Conservation (phyloP, 2,329 filamentous ascomycete genomes). For the Lecanoromycetidae sp. region DNA sequence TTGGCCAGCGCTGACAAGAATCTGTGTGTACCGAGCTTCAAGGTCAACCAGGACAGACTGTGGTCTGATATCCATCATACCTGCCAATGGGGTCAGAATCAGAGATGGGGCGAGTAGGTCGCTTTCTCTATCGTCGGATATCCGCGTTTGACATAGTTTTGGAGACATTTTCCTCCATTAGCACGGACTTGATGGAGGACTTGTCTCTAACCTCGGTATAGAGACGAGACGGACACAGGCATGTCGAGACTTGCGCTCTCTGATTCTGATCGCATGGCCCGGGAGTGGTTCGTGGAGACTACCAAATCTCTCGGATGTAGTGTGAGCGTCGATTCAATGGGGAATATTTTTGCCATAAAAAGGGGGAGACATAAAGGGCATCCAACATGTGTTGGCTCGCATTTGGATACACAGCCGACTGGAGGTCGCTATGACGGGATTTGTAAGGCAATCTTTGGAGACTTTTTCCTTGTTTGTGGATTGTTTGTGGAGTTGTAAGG, state of each 20-base stretch:
- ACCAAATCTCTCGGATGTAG: slow-evolving; percentile 53
- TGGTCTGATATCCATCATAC: slow-evolving; percentile 54
- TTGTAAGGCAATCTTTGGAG: neutral
- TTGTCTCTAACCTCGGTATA: slow-evolving; percentile 20
- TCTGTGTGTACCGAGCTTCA: too few species aligned
- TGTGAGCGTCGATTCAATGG: slow-evolving; percentile 60
- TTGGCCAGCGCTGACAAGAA: too few species aligned
- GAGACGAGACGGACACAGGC: slow-evolving; percentile 52
- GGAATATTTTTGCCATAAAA: slow-evolving; percentile 66
- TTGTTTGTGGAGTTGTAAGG: too few species aligned
- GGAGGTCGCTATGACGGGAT: slow-evolving; percentile 23
- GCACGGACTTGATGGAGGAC: too few species aligned
- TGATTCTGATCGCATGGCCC: slow-evolving; percentile 56
- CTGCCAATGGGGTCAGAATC: slow-evolving; percentile 54
- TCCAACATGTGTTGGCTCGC: slow-evolving; percentile 58
- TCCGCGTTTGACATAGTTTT: too few species aligned
- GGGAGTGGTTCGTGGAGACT: slow-evolving; percentile 63
- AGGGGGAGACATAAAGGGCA: slow-evolving; percentile 48
- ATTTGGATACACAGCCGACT: slow-evolving; percentile 52
- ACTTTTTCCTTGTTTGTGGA: too few species aligned
- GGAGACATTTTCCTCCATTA: too few species aligned
- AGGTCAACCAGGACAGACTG: slow-evolving; percentile 46
- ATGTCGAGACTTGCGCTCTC: slow-evolving; percentile 65
- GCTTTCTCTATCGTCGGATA: neutral
- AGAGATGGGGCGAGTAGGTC: slow-evolving; percentile 55